Percentiles rank a stretch among this genome's conserved stretches.
Evolutionary conservation across 192 early-diverging fungal genomes (phyloP).

Genomic region (Physocladia obscura): DNA sequence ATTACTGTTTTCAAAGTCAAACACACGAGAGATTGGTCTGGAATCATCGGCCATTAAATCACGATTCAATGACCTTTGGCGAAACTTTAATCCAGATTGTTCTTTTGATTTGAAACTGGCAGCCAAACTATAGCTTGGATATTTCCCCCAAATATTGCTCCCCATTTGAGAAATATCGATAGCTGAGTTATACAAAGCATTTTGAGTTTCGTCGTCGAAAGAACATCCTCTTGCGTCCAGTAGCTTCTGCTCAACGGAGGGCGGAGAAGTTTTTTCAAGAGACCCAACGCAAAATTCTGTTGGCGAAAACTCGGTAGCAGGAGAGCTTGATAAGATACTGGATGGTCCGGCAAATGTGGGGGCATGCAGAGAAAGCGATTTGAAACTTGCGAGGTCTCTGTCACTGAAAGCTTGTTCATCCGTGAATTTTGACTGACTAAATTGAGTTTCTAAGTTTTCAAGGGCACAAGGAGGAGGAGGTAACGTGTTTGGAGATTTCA

Average conservation of each 20-base stretch:
- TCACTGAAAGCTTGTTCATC: neutral
- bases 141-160: conserved; percentile 20
- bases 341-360: neutral
- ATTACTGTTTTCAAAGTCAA: neutral
- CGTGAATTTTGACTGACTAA: neutral
- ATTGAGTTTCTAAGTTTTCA: too few species aligned
- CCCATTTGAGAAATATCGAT: neutral
- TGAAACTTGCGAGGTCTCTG: conserved; percentile 4
- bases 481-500: neutral
- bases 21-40: neutral
- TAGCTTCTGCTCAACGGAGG: neutral
- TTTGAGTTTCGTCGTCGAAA: too few species aligned
- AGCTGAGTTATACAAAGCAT: too few species aligned
- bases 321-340: too few species aligned
- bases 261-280: neutral
- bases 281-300: neutral
- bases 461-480: too few species aligned
- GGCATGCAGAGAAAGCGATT: conserved; percentile 1
- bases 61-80: conserved; percentile 7
- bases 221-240: neutral
- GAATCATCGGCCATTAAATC: neutral
- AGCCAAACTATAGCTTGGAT: neutral
- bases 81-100: neutral
- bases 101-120: neutral
- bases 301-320: neutral